Evolutionary conservation across 108 stramenopile species (phyloP).

Genomic region (Epithemia pelagica): DNA sequence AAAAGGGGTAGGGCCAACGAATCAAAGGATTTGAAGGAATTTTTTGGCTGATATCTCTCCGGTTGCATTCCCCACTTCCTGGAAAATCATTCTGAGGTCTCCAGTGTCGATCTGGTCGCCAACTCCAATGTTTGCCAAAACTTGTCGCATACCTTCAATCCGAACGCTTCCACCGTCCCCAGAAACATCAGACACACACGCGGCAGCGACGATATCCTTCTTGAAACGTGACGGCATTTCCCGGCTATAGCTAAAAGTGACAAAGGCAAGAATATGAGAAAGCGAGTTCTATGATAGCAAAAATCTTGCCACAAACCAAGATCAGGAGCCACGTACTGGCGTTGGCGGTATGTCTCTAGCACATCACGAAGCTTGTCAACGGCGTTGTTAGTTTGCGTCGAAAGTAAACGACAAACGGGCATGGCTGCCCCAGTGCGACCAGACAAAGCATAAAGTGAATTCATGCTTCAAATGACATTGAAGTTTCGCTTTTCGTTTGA

Average conservation of each 20-base stretch:
- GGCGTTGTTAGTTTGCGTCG: not conserved
- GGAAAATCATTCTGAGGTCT: constrained; percentile 1
- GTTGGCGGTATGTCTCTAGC: constrained; percentile 1
- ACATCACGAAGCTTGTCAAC: constrained; percentile 3
- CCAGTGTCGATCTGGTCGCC: not conserved
- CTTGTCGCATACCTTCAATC: not conserved
- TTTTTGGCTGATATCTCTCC: constrained; percentile 2
- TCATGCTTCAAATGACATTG: no score
- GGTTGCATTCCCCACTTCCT: constrained; percentile 2
- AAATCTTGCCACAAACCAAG: no score
- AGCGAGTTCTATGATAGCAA: no score
- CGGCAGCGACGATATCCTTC: constrained; percentile 9
- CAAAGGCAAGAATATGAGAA: not conserved
- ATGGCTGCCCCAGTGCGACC: no score
- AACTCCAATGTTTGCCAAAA: constrained; percentile 7
- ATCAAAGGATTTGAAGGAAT: not conserved
- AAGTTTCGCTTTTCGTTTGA: no score
- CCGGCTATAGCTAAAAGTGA: not conserved
- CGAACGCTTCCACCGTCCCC: not conserved
- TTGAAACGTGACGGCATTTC: constrained; percentile 6
- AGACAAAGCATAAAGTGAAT: no score
- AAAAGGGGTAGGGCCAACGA: no score
- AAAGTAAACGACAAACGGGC: no score
- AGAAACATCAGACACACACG: no score
- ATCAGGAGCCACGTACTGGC: no score